phyloP scores from a whole-genome alignment of 495 filamentous ascomycete genomes.

The Pseudomonodictys pantanalensis region DNA sequence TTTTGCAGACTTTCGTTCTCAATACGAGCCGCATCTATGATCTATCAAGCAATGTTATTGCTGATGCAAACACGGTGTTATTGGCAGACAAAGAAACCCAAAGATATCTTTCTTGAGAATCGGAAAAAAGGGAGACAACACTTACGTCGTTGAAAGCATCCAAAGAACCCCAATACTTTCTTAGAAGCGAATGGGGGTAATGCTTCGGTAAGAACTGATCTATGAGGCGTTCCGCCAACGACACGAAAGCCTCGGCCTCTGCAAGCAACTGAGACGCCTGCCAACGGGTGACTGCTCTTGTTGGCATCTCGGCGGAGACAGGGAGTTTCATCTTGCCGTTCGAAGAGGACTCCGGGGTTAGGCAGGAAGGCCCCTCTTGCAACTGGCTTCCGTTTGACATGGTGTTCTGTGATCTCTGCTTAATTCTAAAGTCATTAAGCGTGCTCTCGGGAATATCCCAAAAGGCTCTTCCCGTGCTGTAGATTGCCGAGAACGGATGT shows the following conservation, averaged over 20 bases:
- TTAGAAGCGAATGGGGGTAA: background rate
- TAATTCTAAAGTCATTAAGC: background rate
- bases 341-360: background rate
- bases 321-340: background rate
- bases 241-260: background rate
- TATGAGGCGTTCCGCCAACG: background rate
- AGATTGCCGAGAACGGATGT: background rate
- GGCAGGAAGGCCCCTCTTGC: background rate
- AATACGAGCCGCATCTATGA: background rate
- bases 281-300: background rate
- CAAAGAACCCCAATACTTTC: constrained; percentile 1
- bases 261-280: background rate
- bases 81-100: too few species aligned
- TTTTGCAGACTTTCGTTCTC: background rate
- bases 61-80: too few species aligned
- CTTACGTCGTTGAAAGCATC: background rate
- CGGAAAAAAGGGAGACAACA: background rate
- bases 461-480: background rate
- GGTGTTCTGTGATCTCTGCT: background rate
- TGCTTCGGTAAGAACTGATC: constrained; percentile 5
- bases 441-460: background rate
- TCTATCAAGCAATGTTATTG: too few species aligned
- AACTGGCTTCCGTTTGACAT: background rate
- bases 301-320: background rate
- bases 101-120: too few species aligned